phyloP scores from a whole-genome alignment of 345 rosid genomes.

The Eucalyptus leucophloia region DNA sequence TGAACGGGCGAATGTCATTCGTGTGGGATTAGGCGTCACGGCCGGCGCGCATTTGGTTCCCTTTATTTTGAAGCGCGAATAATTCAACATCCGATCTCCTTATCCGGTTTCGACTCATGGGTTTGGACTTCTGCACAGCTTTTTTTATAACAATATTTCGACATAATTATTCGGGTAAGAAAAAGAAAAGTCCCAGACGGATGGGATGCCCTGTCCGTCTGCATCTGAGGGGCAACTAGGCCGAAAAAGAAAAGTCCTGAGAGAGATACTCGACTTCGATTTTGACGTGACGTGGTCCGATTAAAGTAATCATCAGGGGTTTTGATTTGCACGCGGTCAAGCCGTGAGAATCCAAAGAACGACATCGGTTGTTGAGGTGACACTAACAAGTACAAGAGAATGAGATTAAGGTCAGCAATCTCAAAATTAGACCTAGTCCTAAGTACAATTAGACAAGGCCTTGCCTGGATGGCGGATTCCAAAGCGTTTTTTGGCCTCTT shows the following conservation, averaged over 20 bases:
- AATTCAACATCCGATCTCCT: neutral
- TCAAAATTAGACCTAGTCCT: neutral
- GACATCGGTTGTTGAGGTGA: neutral
- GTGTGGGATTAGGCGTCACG: no score
- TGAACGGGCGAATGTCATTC: no score
- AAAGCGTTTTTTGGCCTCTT: neutral
- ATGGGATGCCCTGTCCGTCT: neutral
- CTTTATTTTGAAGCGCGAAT: neutral
- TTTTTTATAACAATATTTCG: no score
- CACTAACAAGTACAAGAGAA: neutral
- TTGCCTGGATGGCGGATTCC: neutral
- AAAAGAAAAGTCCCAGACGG: neutral
- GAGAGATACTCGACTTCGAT: neutral
- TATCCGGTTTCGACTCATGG: neutral
- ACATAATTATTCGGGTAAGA: accelerated
- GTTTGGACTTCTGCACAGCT: neutral
- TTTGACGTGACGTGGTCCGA: neutral
- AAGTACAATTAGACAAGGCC: neutral
- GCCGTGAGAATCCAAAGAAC: neutral
- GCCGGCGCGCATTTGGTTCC: neutral
- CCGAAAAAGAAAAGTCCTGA: neutral
- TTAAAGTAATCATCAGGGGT: neutral
- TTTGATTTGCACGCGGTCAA: neutral
- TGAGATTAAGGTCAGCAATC: neutral
- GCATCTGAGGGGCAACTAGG: neutral